These are phyloP conservation scores for Colletotrichum acutatum DNA, from an alignment of 2,329 filamentous ascomycete genomes.

Conservation along the genomic window DNA sequence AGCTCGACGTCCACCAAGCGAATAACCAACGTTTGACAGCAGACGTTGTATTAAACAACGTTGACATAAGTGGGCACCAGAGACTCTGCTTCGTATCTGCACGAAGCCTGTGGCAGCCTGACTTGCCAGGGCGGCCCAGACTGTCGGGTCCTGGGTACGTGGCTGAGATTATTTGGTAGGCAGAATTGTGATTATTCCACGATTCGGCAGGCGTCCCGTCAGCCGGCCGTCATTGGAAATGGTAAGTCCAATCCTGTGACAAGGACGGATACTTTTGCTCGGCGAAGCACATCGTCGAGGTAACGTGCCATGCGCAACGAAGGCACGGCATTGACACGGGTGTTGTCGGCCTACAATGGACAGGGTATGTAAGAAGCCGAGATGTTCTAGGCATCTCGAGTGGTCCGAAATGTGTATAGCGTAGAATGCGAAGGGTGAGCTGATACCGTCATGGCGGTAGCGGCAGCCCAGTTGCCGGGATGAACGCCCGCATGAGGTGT, in stretches of 20 bases:
- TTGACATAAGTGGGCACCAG: neutral
- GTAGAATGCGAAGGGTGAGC: neutral
- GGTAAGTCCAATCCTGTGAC: neutral
- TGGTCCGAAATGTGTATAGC: neutral
- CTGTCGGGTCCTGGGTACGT: neutral
- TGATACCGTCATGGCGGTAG: neutral
- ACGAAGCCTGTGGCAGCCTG: neutral
- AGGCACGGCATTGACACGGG: neutral
- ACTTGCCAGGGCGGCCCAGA: neutral
- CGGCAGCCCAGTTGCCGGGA: neutral
- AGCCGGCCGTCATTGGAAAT: too few species aligned
- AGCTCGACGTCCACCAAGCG: neutral
- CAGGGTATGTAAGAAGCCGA: neutral
- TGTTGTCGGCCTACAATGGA: neutral
- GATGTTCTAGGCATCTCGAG: neutral
- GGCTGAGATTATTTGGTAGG: neutral
- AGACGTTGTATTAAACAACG: neutral
- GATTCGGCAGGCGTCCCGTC: neutral
- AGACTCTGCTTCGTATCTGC: conserved; percentile 7
- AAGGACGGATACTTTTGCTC: neutral
- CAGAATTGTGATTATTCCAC: neutral
- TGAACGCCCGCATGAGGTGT: neutral
- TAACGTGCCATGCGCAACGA: neutral
- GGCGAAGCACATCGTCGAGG: neutral
- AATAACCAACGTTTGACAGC: neutral